phyloP scores from a whole-genome alignment of 2,329 filamentous ascomycete genomes.

The Chaetomium sp. region DNA sequence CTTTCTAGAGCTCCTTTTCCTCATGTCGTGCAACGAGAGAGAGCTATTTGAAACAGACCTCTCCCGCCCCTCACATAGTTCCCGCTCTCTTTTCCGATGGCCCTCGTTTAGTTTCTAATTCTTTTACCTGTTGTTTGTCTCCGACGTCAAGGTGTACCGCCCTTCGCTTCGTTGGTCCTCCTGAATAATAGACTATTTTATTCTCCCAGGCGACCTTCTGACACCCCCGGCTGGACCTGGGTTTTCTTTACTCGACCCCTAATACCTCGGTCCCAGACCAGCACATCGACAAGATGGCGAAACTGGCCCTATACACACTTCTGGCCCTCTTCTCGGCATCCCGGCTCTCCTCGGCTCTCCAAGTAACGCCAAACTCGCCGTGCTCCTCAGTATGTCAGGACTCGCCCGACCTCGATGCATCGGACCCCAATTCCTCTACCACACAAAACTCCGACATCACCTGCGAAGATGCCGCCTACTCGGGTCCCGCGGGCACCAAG shows the following conservation, averaged over 20 bases:
- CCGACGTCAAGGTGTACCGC: background rate
- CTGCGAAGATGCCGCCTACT: conserved; percentile 51
- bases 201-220: background rate
- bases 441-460: conserved; percentile 50
- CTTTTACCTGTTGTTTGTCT: background rate
- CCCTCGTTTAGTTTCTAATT: conserved; percentile 2
- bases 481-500: conserved; percentile 46
- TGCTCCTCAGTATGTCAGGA: conserved; percentile 55
- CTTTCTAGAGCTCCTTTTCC: background rate
- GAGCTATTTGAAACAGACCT: conserved; percentile 18
- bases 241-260: background rate
- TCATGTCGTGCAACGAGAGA: background rate
- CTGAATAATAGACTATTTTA: background rate
- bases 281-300: conserved; percentile 24
- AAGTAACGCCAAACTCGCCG: conserved; percentile 57
- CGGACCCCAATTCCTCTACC: conserved; percentile 51
- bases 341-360: conserved; percentile 45
- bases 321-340: conserved; percentile 33
- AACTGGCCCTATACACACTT: conserved; percentile 19
- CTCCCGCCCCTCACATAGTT: background rate
- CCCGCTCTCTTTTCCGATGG: conserved; percentile 1
- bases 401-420: conserved; percentile 44
- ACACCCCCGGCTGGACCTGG: background rate
- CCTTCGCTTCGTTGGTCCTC: conserved; percentile 11
- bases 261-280: background rate